phyloP scores from a whole-genome alignment of 2,329 filamentous ascomycete genomes.

The Epichloe hybrida region DNA sequence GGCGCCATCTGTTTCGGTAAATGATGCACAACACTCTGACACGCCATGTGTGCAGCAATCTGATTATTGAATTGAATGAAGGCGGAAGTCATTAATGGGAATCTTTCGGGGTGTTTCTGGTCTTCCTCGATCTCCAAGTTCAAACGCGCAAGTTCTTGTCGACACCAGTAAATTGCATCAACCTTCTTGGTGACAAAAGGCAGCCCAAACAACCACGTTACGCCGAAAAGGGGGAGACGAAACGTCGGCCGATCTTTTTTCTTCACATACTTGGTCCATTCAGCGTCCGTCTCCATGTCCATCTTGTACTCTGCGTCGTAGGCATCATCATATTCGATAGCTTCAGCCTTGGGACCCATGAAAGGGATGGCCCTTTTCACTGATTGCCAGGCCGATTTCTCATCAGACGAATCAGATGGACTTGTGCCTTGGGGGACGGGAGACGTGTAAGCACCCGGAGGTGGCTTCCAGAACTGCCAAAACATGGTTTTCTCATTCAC shows the following conservation, averaged over 20 bases:
- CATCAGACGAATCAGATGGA: slow-evolving; percentile 21
- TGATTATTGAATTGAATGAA: slow-evolving; percentile 99
- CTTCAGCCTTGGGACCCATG: slow-evolving; percentile 26
- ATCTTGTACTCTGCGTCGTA: slow-evolving; percentile 44
- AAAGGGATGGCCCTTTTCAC: slow-evolving; percentile 39
- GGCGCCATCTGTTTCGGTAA: slow-evolving; percentile 88
- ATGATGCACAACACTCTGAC: slow-evolving; percentile 82
- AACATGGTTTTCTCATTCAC: slow-evolving; percentile 33
- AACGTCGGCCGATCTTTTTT: slow-evolving; percentile 76
- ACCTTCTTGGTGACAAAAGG: slow-evolving; percentile 78
- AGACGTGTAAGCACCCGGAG: slow-evolving; percentile 45
- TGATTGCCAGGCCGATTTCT: slow-evolving; percentile 37
- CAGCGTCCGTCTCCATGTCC: slow-evolving; percentile 48
- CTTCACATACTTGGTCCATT: slow-evolving; percentile 74
- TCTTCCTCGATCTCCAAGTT: slow-evolving; percentile 89
- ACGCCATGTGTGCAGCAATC: slow-evolving; percentile 95
- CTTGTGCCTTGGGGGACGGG: slow-evolving; percentile 43
- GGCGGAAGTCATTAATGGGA: slow-evolving; percentile 86
- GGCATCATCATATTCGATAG: slow-evolving; percentile 46
- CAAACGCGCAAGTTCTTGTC: slow-evolving; percentile 70
- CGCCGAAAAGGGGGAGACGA: slow-evolving; percentile 53
- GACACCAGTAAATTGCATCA: slow-evolving; percentile 86
- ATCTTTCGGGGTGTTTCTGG: slow-evolving; percentile 72
- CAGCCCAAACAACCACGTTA: slow-evolving; percentile 63
- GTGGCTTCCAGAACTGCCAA: slow-evolving; percentile 54